Percentiles rank a stretch among this genome's conserved stretches.
These are phyloP conservation scores for Pelargonium australe DNA, from an alignment of 441 rosid species.

Conservation along the genomic window DNA sequence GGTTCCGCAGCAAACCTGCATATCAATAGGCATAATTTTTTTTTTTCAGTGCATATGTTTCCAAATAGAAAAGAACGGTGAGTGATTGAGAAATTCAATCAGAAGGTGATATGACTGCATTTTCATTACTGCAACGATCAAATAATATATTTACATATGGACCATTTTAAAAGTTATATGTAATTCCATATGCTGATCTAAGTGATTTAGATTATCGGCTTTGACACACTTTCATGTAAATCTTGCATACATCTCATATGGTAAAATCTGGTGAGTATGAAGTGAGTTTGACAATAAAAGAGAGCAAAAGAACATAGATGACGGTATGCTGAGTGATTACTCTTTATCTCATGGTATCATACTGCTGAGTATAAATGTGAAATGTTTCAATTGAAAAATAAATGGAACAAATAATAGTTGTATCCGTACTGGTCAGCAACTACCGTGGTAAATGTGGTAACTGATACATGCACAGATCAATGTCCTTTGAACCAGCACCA, in stretches of 20 bases:
- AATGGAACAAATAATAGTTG: neutral
- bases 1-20: conserved; percentile 12
- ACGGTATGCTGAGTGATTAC: neutral
- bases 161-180: neutral
- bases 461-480: neutral
- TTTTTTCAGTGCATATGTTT: neutral
- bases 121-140: neutral
- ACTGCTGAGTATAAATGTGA: neutral
- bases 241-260: neutral
- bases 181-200: neutral
- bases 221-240: neutral
- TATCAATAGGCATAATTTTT: neutral
- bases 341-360: neutral
- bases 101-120: neutral
- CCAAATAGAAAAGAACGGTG: no score
- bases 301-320: neutral
- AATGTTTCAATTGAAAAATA: neutral
- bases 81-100: neutral
- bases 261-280: neutral
- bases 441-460: neutral
- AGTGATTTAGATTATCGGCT: neutral
- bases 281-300: neutral
- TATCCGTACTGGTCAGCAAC: neutral
- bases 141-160: neutral
- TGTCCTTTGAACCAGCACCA: neutral